Evolutionary conservation across 164 flowering plant species (phyloP), one percentile per base, ranked within the genome.

Genomic region (Magnolia sinica): DNA sequence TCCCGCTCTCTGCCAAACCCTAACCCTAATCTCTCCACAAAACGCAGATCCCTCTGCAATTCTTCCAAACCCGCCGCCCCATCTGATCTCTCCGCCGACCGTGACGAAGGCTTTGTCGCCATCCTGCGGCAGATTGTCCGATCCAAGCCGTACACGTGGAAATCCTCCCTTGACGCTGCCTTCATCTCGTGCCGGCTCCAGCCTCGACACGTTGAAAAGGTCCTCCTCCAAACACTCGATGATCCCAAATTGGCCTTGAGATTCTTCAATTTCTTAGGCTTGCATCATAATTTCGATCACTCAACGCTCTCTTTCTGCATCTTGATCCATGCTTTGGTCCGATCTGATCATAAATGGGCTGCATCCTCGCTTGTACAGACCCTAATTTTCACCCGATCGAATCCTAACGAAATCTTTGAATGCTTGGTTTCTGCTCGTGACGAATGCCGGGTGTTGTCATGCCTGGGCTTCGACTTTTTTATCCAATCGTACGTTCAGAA

Each of bases 231-330:
- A 74, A 87, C 88, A 76, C 78, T 86, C 0, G 87, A 88, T 20
- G 87, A 92, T 59, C 77, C 94, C 49, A 87, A 88, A 85, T 86
- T 93, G 78, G 92, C 96, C 49, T 81, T 93, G 16, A 81, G 98
- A 61, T 92, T 95, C 85, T 95, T 95, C 84, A 95, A 93, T 78
- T 93, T 88, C 74, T 73, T 95, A 65, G 97, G 97, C 31, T 80
- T 93, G 59, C 99, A 93, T 79, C 76, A 50, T 24, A 85, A 83
- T 31, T 92, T 95, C 85, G 49, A 79, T 76, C 99, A 95, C 78
- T 92, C 98, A 0, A 84, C 89, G 66, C 58, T 85, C 29, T 92
- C 99, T 31, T 95, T 92, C 72, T 91, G 93, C 84, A 87, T 91
- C 31, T 77, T 95, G 73, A 79, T 93, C 72, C 98, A 92, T 72